phyloP scores from a whole-genome alignment of 805 yeast genomes.

The Teunomyces aglyptinius region DNA sequence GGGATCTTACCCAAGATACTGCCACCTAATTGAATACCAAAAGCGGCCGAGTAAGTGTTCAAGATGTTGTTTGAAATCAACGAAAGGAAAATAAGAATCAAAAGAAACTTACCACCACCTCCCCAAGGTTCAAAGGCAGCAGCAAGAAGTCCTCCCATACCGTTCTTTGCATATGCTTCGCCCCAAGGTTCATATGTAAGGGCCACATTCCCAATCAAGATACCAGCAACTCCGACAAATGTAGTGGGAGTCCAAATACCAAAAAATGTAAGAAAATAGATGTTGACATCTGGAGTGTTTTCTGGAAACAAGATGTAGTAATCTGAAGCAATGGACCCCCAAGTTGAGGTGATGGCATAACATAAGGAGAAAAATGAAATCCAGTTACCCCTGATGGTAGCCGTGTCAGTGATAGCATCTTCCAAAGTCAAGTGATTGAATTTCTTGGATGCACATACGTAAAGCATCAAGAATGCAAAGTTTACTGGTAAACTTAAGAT shows the following conservation, averaged over 20 bases:
- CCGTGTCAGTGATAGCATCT: slow-evolving; percentile 32
- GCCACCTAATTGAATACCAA: slow-evolving; percentile 34
- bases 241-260: slow-evolving; percentile 52
- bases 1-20: slow-evolving; percentile 27
- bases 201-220: slow-evolving; percentile 32
- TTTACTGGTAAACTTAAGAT: slow-evolving; percentile 67
- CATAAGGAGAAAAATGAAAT: slow-evolving; percentile 69
- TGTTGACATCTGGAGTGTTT: slow-evolving; percentile 51
- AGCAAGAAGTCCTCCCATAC: slow-evolving; percentile 33
- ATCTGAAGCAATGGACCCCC: slow-evolving; percentile 88
- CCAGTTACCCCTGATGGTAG: slow-evolving; percentile 63
- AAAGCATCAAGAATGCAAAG: slow-evolving; percentile 63
- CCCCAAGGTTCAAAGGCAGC: slow-evolving; percentile 38
- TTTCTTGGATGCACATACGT: slow-evolving; percentile 55
- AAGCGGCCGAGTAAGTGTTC: slow-evolving; percentile 36
- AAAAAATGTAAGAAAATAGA: slow-evolving; percentile 61
- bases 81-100: slow-evolving; percentile 30
- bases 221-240: slow-evolving; percentile 32
- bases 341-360: slow-evolving; percentile 79
- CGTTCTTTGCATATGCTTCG: slow-evolving; percentile 24
- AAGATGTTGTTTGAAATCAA: slow-evolving; percentile 35
- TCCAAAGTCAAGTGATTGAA: slow-evolving; percentile 36
- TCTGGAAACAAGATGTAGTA: slow-evolving; percentile 82
- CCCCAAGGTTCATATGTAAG: slow-evolving; percentile 31
- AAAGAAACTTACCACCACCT: slow-evolving; percentile 32